A percentile compares a stretch with the other conserved stretches of the same genome.
These are phyloP conservation scores for Friedmanniomyces simplex DNA, from an alignment of 495 filamentous ascomycete genomes.

Conservation along the genomic window DNA sequence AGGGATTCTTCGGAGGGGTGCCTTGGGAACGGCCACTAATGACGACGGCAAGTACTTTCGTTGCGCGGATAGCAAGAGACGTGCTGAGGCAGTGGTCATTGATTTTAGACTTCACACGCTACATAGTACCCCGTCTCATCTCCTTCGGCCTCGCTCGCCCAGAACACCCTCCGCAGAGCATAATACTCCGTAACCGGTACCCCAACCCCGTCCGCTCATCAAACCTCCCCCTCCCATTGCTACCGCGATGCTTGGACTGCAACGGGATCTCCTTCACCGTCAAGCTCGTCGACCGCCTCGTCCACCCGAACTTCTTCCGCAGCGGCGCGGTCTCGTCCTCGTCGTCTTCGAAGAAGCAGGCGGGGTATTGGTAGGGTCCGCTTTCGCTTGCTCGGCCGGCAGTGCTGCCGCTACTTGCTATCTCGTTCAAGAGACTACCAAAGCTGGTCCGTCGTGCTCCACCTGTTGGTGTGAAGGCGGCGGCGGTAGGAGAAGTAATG, in stretches of 20 bases:
- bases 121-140: background rate
- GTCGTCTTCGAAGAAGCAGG: conserved; percentile 20
- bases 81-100: too few species aligned
- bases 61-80: too few species aligned
- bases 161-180: conserved; percentile 6
- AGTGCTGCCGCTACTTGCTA: background rate
- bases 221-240: background rate
- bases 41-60: too few species aligned
- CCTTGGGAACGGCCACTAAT: too few species aligned
- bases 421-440: background rate
- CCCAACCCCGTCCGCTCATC: background rate
- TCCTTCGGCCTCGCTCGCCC: background rate
- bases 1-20: too few species aligned
- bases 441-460: conserved; percentile 9
- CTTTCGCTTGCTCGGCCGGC: background rate
- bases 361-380: conserved; percentile 5
- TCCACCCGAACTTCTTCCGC: conserved; percentile 12
- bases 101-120: too few species aligned
- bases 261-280: conserved; percentile 1
- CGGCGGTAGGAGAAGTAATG: conserved; percentile 9
- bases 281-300: background rate
- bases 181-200: background rate
- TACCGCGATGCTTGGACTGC: background rate
- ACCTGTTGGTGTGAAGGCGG: conserved; percentile 2
- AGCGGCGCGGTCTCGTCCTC: conserved; percentile 15